A percentile compares a stretch with the other conserved stretches of the same genome.
phyloP scores from a whole-genome alignment of 345 rosid species.

The Brassica napus region DNA sequence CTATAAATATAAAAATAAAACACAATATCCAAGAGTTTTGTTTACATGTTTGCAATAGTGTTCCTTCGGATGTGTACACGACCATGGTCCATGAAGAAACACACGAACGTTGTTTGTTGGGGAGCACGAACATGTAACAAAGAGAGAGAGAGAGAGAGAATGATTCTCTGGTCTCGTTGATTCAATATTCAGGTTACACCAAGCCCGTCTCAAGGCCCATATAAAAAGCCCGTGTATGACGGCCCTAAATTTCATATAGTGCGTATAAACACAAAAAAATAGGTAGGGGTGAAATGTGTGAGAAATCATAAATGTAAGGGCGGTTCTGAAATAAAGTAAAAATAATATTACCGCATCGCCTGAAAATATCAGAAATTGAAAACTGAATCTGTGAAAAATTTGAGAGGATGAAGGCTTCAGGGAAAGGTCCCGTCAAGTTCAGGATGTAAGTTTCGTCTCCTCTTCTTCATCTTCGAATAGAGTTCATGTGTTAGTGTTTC shows the following conservation, averaged over 20 bases:
- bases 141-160: background rate
- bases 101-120: slow-evolving; percentile 35
- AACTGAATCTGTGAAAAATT: slow-evolving; percentile 11
- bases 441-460: slow-evolving; percentile 58
- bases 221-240: background rate
- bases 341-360: background rate
- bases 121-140: slow-evolving; percentile 29
- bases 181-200: background rate
- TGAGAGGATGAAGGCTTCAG: slow-evolving; percentile 30
- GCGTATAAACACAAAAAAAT: background rate
- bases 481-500: slow-evolving; percentile 13
- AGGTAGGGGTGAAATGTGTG: slow-evolving; percentile 5
- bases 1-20: background rate
- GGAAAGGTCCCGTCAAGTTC: slow-evolving; percentile 68
- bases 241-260: background rate
- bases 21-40: slow-evolving; percentile 15
- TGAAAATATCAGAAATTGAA: slow-evolving; percentile 21
- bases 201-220: slow-evolving; percentile 12
- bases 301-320: background rate
- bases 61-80: slow-evolving; percentile 18
- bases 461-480: slow-evolving; percentile 14
- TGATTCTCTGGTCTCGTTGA: slow-evolving; percentile 14
- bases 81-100: slow-evolving; percentile 17
- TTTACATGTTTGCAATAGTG: slow-evolving; percentile 17
- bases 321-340: background rate